Conservation (phyloP, 805 yeast genomes). For the Sungouiozyma intestinalis region DNA sequence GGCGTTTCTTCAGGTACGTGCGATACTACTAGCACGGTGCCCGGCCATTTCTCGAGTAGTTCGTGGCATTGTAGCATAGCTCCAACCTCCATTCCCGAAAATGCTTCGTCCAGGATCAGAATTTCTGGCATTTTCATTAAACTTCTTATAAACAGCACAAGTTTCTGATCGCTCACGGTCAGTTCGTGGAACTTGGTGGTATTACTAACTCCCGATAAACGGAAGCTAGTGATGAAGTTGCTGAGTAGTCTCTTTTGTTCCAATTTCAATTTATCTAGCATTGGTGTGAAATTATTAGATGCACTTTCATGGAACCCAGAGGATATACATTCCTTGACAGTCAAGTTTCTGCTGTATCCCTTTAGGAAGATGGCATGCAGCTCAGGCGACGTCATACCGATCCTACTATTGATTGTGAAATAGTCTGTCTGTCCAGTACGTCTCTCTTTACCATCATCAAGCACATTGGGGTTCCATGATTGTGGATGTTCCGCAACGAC, state of each 20-base stretch:
- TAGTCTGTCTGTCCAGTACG: constrained; percentile 66
- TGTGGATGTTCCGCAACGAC: constrained; percentile 95
- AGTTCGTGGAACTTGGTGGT: constrained; percentile 39
- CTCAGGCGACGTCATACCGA: constrained; percentile 89
- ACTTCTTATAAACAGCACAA: constrained; percentile 66
- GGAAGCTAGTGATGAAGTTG: constrained; percentile 38
- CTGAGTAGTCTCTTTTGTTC: constrained; percentile 30
- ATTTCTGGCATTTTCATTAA: constrained; percentile 68
- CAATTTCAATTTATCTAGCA: constrained; percentile 28
- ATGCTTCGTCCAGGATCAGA: constrained; percentile 82
- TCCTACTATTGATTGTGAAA: constrained; percentile 64
- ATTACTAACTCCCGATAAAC: constrained; percentile 31
- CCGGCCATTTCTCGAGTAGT: constrained; percentile 42
- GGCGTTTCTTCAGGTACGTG: constrained; percentile 76
- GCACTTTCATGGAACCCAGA: constrained; percentile 69
- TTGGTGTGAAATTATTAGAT: constrained; percentile 39
- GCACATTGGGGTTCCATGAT: constrained; percentile 71
- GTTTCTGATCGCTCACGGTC: constrained; percentile 64
- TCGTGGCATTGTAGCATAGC: constrained; percentile 46
- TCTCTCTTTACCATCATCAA: constrained; percentile 53
- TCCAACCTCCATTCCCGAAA: constrained; percentile 76
- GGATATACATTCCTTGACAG: constrained; percentile 46
- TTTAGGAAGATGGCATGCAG: constrained; percentile 77
- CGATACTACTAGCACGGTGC: constrained; percentile 71
- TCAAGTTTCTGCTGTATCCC: constrained; percentile 27